Conservation (phyloP, 371 early-diverging fungal genomes). For the Smittium culicis region DNA sequence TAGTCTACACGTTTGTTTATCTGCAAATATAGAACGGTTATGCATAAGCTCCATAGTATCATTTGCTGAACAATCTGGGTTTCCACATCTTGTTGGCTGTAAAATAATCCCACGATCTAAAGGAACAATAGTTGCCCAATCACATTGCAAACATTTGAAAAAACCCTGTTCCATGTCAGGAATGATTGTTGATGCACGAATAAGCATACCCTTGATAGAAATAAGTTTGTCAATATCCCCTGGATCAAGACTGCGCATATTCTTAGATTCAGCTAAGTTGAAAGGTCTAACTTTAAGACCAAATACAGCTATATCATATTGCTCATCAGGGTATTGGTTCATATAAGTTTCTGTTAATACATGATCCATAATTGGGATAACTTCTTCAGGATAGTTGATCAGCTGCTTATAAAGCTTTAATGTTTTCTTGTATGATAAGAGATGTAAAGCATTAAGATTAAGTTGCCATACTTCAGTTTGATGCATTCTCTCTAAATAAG, state of each 20-base stretch:
- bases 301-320: slow-evolving; percentile 33
- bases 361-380: slow-evolving; percentile 92
- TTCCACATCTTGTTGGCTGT: slow-evolving; percentile 87
- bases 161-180: slow-evolving; percentile 80
- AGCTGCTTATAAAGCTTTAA: slow-evolving; percentile 70
- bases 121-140: slow-evolving; percentile 60
- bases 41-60: slow-evolving; percentile 82
- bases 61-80: slow-evolving; percentile 55
- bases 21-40: slow-evolving; percentile 83
- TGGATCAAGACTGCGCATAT: slow-evolving; percentile 93
- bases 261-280: slow-evolving; percentile 63
- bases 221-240: slow-evolving; percentile 95
- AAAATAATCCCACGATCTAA: slow-evolving; percentile 82
- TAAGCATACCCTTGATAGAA: slow-evolving; percentile 89
- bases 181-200: no score
- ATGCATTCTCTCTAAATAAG: slow-evolving; percentile 36
- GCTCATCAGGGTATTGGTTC: slow-evolving; percentile 51
- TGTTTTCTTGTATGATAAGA: slow-evolving; percentile 47
- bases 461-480: slow-evolving; percentile 43
- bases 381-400: slow-evolving; percentile 93
- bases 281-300: slow-evolving; percentile 71
- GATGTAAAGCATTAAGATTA: slow-evolving; percentile 82
- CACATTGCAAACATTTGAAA: slow-evolving; percentile 84
- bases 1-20: slow-evolving; percentile 92
- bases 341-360: slow-evolving; percentile 64